Conservation (phyloP, 1,139 yeast genomes). For the Nadsonia commutata region DNA sequence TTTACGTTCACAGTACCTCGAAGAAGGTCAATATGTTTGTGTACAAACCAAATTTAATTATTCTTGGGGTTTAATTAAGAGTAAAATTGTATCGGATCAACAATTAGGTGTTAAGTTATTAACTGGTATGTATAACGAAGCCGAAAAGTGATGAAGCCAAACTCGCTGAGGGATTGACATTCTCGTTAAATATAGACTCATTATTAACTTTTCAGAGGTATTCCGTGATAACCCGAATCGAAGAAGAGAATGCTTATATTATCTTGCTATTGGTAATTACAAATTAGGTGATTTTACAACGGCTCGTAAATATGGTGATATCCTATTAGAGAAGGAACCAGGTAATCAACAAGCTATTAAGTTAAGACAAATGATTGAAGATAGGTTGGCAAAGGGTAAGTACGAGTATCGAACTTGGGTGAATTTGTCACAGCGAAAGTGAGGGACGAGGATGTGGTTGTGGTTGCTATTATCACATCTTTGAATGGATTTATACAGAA, state of each 20-base stretch:
- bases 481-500: too few relatives aligned
- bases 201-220: background rate
- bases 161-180: too few relatives aligned
- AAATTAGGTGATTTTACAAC: slow-evolving; percentile 78
- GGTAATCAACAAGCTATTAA: slow-evolving; percentile 63
- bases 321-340: slow-evolving; percentile 66
- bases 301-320: slow-evolving; percentile 75
- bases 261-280: slow-evolving; percentile 74
- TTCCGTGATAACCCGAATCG: slow-evolving; percentile 69
- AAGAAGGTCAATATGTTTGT: slow-evolving; percentile 69
- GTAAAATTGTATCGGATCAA: slow-evolving; percentile 45
- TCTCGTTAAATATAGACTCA: slow-evolving; percentile 8
- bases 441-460: too few relatives aligned
- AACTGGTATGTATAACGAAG: slow-evolving; percentile 33
- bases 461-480: too few relatives aligned
- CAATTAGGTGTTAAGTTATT: slow-evolving; percentile 66
- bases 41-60: slow-evolving; percentile 82
- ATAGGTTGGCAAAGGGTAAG: slow-evolving; percentile 63
- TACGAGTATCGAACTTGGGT: too few relatives aligned
- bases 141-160: too few relatives aligned
- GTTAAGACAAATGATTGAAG: slow-evolving; percentile 65
- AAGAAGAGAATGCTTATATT: slow-evolving; percentile 80
- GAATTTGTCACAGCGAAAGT: too few relatives aligned
- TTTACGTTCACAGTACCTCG: slow-evolving; percentile 59
- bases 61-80: slow-evolving; percentile 90